Conservation (phyloP, 306 rosid species). For the Herpetospermum pedunculosum region DNA sequence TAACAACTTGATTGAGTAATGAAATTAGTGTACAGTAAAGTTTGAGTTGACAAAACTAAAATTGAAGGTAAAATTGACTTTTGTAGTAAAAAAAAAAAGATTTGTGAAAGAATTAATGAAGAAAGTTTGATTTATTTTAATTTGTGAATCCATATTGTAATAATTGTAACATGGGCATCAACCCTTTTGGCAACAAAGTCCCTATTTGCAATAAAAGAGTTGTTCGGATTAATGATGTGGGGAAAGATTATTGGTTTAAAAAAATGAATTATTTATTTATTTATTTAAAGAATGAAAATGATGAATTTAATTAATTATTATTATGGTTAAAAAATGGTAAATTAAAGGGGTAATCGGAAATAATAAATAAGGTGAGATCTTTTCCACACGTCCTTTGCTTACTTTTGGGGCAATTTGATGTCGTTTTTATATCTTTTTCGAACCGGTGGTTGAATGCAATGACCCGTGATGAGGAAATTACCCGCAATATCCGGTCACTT, state of each 20-base stretch:
- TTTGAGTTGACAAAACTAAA: background rate
- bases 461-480: background rate
- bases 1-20: background rate
- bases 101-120: background rate
- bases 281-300: background rate
- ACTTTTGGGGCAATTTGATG: conserved; percentile 10
- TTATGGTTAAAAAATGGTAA: conserved; percentile 7
- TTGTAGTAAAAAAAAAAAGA: background rate
- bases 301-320: background rate
- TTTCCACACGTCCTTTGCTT: conserved; percentile 5
- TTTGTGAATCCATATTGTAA: background rate
- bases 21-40: background rate
- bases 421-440: background rate
- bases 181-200: conserved; percentile 5
- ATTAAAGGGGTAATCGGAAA: background rate
- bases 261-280: too few species aligned
- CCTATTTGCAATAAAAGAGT: conserved; percentile 6
- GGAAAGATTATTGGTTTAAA: conserved; percentile 1
- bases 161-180: conserved; percentile 6
- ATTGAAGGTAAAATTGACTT: background rate
- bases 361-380: background rate
- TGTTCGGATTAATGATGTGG: background rate
- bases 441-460: conserved; percentile 1
- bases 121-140: background rate
- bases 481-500: conserved; percentile 4